These are phyloP conservation scores for Dictyostelium firmibasis DNA, from an alignment of 78 protist genomes.

Conservation along the genomic window DNA sequence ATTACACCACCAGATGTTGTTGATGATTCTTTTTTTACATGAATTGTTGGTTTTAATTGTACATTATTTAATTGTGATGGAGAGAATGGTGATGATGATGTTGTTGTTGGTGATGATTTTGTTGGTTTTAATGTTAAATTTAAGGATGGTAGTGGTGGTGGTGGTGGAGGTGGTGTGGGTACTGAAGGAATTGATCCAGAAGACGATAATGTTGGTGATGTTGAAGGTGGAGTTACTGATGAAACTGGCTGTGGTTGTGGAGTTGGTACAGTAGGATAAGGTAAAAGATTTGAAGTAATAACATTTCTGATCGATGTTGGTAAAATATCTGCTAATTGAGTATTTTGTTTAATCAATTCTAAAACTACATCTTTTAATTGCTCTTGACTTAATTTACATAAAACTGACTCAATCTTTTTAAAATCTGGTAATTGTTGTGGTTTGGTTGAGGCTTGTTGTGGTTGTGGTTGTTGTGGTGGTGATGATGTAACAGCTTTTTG, in stretches of 20 bases:
- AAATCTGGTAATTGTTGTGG: conserved; percentile 41
- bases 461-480: not conserved
- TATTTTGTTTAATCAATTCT: conserved; percentile 30
- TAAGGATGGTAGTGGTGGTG: not conserved
- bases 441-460: not conserved
- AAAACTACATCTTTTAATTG: conserved; percentile 45
- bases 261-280: not conserved
- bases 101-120: not conserved
- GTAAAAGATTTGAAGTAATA: conserved; percentile 5
- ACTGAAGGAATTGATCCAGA: not conserved
- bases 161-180: not conserved
- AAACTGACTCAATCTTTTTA: conserved; percentile 36
- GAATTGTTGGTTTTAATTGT: not conserved
- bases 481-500: not conserved
- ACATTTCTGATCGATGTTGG: conserved; percentile 41
- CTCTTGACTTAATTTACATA: conserved; percentile 17
- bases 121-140: not conserved
- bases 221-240: conserved; percentile 8
- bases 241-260: not conserved
- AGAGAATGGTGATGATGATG: conserved; percentile 1
- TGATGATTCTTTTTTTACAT: not conserved
- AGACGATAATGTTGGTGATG: not conserved
- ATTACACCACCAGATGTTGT: not conserved
- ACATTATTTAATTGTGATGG: conserved; percentile 1
- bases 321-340: conserved; percentile 9